phyloP scores from a whole-genome alignment of 495 filamentous ascomycete genomes.

The Xylaria nigripes region DNA sequence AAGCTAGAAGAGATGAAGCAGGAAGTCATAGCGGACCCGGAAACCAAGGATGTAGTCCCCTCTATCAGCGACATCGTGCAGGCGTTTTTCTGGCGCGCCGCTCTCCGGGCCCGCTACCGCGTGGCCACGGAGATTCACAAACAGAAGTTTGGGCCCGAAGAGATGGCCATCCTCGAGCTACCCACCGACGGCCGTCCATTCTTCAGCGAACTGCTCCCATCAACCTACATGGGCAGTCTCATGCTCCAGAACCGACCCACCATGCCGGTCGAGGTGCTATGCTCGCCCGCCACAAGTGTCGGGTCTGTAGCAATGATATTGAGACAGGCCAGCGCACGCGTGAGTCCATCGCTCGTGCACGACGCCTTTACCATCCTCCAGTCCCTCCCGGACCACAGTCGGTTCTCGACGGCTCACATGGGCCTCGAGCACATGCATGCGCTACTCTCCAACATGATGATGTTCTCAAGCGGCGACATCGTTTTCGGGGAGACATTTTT shows the following conservation, averaged over 20 bases:
- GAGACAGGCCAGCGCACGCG: slow-evolving; percentile 15
- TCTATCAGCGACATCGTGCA: slow-evolving; percentile 26
- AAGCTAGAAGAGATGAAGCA: slow-evolving; percentile 20
- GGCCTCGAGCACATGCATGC: slow-evolving; percentile 23
- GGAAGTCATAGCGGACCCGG: slow-evolving; percentile 17
- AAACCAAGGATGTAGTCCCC: slow-evolving; percentile 7
- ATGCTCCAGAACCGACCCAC: slow-evolving; percentile 21
- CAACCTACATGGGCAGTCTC: slow-evolving; percentile 29
- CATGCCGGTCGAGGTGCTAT: slow-evolving; percentile 23
- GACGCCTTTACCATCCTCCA: slow-evolving; percentile 27
- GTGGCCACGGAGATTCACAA: slow-evolving; percentile 23
- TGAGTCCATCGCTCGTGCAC: slow-evolving; percentile 25
- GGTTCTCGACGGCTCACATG: slow-evolving; percentile 21
- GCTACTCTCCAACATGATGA: slow-evolving; percentile 27
- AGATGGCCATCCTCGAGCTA: slow-evolving; percentile 27
- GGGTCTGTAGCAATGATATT: slow-evolving; percentile 19
- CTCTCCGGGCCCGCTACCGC: slow-evolving; percentile 26
- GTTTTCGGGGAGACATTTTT: slow-evolving; percentile 26
- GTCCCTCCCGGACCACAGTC: slow-evolving; percentile 20
- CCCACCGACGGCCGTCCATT: slow-evolving; percentile 26
- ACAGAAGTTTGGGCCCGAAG: slow-evolving; percentile 18
- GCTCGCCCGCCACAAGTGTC: slow-evolving; percentile 24
- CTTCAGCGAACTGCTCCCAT: slow-evolving; percentile 26
- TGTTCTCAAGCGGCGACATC: slow-evolving; percentile 19
- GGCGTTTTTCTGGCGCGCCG: slow-evolving; percentile 30